A percentile compares a stretch with the other conserved stretches of the same genome.
Evolutionary conservation across 306 rosid species (phyloP).

Genomic region (Trifolium repens): DNA sequence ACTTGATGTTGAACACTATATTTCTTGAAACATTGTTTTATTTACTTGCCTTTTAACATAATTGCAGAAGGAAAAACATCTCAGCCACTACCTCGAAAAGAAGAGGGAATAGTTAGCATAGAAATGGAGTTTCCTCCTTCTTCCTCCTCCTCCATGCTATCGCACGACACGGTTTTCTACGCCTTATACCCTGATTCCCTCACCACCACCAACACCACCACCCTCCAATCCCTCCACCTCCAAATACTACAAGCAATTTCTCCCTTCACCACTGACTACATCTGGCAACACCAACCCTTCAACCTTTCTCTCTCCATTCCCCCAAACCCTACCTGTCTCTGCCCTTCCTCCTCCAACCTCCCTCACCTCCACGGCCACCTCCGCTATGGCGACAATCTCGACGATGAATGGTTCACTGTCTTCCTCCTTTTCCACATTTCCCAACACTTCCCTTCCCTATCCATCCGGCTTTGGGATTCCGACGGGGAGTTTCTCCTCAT

Average conservation of each 20-base stretch:
- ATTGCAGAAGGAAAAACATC: not conserved
- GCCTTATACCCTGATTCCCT: conserved; percentile 63
- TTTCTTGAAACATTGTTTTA: not conserved
- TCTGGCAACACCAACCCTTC: conserved; percentile 95
- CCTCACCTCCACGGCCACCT: conserved; percentile 91
- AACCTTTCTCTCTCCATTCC: conserved; percentile 62
- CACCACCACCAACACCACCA: conserved; percentile 28
- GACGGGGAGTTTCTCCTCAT: conserved; percentile 96
- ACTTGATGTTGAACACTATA: not conserved
- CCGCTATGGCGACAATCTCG: conserved; percentile 84
- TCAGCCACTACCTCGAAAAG: not conserved
- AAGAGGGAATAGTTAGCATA: not conserved
- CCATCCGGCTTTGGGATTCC: conserved; percentile 83
- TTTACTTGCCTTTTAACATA: not conserved
- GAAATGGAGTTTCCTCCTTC: conserved; percentile 42
- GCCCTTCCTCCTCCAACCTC: conserved; percentile 60
- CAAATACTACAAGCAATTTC: conserved; percentile 65
- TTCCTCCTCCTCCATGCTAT: conserved; percentile 38
- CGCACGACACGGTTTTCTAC: conserved; percentile 87
- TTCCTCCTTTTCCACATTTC: conserved; percentile 85
- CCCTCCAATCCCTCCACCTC: conserved; percentile 82
- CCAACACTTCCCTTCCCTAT: conserved; percentile 60
- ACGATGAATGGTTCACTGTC: conserved; percentile 91
- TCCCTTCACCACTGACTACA: conserved; percentile 63
- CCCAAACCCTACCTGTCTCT: conserved; percentile 59